phyloP scores from a whole-genome alignment of 2,329 filamentous ascomycete genomes.

The Clonostachys sp. region DNA sequence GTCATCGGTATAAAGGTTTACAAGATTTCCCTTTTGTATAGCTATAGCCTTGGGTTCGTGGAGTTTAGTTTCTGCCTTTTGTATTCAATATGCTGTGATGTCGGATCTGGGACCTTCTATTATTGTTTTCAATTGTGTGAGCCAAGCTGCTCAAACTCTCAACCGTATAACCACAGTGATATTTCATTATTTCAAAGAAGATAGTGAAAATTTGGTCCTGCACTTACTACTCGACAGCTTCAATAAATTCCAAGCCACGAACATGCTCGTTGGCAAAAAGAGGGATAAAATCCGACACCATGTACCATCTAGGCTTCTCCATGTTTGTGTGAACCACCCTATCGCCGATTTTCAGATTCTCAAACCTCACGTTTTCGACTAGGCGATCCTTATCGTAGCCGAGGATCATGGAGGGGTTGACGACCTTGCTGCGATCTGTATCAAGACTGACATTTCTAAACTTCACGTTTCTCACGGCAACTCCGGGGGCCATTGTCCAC shows the following conservation, averaged over 20 bases:
- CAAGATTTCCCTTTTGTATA: no score
- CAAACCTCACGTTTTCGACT: conserved; percentile 6
- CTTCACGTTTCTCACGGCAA: conserved; percentile 12
- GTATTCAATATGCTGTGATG: no score
- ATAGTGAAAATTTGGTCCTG: no score
- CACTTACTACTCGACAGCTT: no score
- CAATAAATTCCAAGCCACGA: background rate
- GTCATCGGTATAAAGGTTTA: no score
- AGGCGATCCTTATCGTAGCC: conserved; percentile 4
- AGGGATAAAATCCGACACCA: conserved; percentile 8
- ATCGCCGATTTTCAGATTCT: conserved; percentile 5
- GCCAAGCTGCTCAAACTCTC: no score
- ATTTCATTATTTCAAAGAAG: no score
- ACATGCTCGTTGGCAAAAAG: conserved; percentile 7
- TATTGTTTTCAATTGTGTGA: no score
- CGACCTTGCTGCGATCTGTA: background rate
- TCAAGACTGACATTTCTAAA: background rate
- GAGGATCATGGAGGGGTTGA: conserved; percentile 5
- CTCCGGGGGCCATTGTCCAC: conserved; percentile 24
- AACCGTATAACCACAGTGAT: no score
- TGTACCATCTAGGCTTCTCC: conserved; percentile 7
- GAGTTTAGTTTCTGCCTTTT: no score
- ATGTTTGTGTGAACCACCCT: conserved; percentile 2
- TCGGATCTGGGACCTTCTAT: no score
- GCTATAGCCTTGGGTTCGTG: no score